These are phyloP conservation scores for Leccinum aurantiacum DNA, from an alignment of 768 basidiomycete species.

Conservation along the genomic window DNA sequence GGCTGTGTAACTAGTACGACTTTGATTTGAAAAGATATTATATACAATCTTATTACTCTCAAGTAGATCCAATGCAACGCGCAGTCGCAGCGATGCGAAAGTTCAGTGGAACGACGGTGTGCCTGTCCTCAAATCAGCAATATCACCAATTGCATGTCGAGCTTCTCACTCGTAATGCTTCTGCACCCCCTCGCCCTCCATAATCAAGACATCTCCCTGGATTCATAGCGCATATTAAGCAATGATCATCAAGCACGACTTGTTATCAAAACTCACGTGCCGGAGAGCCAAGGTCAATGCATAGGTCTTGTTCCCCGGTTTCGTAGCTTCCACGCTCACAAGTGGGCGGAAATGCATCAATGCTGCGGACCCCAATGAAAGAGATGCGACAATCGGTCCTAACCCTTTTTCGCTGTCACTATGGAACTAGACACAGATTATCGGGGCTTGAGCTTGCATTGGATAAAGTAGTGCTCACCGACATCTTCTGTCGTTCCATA, in stretches of 20 bases:
- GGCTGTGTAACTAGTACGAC: constrained; percentile 15
- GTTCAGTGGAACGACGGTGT: constrained; percentile 71
- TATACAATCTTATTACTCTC: constrained; percentile 4
- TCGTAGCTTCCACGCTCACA: constrained; percentile 35
- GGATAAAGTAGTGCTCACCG: constrained; percentile 44
- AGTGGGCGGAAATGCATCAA: constrained; percentile 75
- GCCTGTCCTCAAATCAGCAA: constrained; percentile 42
- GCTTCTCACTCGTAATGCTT: constrained; percentile 64
- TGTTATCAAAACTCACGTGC: constrained; percentile 49
- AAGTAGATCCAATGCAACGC: constrained; percentile 51
- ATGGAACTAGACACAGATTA: constrained; percentile 56
- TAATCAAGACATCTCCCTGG: constrained; percentile 78
- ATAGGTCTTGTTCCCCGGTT: constrained; percentile 28
- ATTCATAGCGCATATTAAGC: constrained; percentile 1
- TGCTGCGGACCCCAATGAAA: constrained; percentile 76
- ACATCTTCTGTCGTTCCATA: constrained; percentile 84
- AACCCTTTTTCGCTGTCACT: constrained; percentile 76
- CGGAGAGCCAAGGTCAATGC: constrained; percentile 59
- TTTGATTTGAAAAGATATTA: not conserved
- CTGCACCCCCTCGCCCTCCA: constrained; percentile 72
- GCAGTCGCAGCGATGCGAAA: constrained; percentile 83
- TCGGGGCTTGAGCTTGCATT: not conserved
- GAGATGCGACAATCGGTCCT: constrained; percentile 69
- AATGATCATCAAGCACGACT: constrained; percentile 1
- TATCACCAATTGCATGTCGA: constrained; percentile 1